Evolutionary conservation across 345 rosid species (phyloP).

Genomic region (Moringa oleifera): DNA sequence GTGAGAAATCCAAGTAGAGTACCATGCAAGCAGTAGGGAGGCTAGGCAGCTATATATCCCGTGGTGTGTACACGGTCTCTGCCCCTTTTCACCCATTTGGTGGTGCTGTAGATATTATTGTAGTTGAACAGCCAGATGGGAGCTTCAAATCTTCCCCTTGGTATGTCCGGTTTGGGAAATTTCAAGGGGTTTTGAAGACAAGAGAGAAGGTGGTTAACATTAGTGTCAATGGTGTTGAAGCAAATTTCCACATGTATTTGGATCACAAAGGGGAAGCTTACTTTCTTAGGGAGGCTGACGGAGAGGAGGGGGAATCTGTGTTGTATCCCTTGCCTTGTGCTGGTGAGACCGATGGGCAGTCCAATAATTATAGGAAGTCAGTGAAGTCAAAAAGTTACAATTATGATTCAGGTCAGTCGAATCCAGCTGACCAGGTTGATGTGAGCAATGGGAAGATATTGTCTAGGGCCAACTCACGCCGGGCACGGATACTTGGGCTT

Average conservation of each 20-base stretch:
- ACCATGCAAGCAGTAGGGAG: slow-evolving; percentile 79
- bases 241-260: slow-evolving; percentile 72
- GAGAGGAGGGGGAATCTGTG: slow-evolving; percentile 39
- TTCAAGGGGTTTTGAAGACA: slow-evolving; percentile 90
- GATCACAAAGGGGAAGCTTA: slow-evolving; percentile 89
- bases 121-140: slow-evolving; percentile 93
- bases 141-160: slow-evolving; percentile 96
- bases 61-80: slow-evolving; percentile 76
- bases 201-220: slow-evolving; percentile 59
- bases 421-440: slow-evolving; percentile 19
- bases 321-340: slow-evolving; percentile 45
- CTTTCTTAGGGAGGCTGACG: slow-evolving; percentile 62
- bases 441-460: slow-evolving; percentile 33
- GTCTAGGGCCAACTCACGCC: slow-evolving; percentile 35
- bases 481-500: slow-evolving; percentile 56
- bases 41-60: slow-evolving; percentile 79
- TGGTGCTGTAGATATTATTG: slow-evolving; percentile 95
- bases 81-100: slow-evolving; percentile 96
- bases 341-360: slow-evolving; percentile 45
- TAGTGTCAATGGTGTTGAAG: slow-evolving; percentile 61
- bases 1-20: slow-evolving; percentile 6
- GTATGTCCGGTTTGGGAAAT: slow-evolving; percentile 90
- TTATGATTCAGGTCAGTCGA: slow-evolving; percentile 30
- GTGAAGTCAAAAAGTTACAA: slow-evolving; percentile 46
- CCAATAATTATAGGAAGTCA: slow-evolving; percentile 26